Evolutionary conservation across 805 yeast genomes (phyloP).

Genomic region (Starmerella stellata): DNA sequence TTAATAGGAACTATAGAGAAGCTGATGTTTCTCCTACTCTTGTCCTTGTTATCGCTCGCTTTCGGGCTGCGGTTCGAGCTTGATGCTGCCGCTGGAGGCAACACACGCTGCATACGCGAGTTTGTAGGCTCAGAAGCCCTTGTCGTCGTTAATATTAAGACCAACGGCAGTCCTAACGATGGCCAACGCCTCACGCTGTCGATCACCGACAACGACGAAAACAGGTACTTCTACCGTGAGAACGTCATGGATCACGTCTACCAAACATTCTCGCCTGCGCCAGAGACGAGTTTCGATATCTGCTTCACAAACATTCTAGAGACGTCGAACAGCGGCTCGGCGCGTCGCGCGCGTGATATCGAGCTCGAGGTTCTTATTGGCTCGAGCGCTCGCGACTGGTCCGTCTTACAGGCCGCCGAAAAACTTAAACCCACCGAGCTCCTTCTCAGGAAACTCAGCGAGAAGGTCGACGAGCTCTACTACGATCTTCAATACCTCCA

Average conservation of each 20-base stretch:
- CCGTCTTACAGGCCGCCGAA: constrained; percentile 78
- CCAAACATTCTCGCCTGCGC: constrained; percentile 71
- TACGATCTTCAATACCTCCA: constrained; percentile 69
- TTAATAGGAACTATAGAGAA: too few relatives aligned
- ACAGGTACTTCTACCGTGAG: constrained; percentile 61
- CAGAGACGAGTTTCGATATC: constrained; percentile 71
- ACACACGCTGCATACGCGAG: constrained; percentile 77
- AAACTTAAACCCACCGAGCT: constrained; percentile 85
- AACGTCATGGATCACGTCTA: constrained; percentile 56
- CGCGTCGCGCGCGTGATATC: constrained; percentile 43
- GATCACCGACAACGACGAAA: constrained; percentile 57
- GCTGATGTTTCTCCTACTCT: constrained; percentile 2
- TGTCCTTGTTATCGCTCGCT: constrained; percentile 11
- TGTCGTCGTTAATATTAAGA: constrained; percentile 65
- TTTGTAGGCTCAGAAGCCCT: constrained; percentile 69
- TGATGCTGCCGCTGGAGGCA: constrained; percentile 20
- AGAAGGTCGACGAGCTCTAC: constrained; percentile 63
- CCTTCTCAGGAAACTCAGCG: constrained; percentile 73
- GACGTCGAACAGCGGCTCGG: constrained; percentile 21
- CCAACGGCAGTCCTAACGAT: constrained; percentile 64
- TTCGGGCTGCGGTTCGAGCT: constrained; percentile 21
- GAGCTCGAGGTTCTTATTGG: constrained; percentile 91
- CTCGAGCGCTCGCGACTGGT: constrained; percentile 96
- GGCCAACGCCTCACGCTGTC: constrained; percentile 61
- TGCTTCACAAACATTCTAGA: constrained; percentile 58